phyloP scores from a whole-genome alignment of 2,329 filamentous ascomycete species.

The Pseudocercospora macadamiae region DNA sequence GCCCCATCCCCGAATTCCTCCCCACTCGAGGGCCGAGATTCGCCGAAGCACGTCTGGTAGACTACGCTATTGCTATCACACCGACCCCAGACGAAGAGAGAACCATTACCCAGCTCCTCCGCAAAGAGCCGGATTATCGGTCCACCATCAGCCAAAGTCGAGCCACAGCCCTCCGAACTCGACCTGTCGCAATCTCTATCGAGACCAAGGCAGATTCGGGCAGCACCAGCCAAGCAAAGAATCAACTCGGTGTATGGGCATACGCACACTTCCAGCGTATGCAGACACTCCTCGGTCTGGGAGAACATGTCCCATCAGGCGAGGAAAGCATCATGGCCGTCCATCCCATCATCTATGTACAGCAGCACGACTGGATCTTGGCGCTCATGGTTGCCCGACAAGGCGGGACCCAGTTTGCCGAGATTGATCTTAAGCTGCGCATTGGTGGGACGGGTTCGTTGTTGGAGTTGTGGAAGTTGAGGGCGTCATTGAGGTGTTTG shows the following conservation, averaged over 20 bases:
- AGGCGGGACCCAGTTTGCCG: neutral
- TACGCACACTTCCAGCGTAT: neutral
- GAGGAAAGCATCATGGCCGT: neutral
- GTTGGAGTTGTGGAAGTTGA: neutral
- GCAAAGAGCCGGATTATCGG: neutral
- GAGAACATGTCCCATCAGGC: neutral
- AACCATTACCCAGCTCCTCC: neutral
- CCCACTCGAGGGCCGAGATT: neutral
- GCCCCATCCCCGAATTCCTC: neutral
- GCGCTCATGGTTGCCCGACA: neutral
- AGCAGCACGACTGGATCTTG: neutral
- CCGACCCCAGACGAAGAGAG: neutral
- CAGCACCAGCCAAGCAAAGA: neutral
- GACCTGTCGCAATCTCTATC: neutral
- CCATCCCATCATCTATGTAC: neutral
- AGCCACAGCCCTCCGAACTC: neutral
- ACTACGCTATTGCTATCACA: neutral
- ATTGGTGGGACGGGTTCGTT: neutral
- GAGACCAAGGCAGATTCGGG: constrained; percentile 1
- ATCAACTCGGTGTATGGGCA: neutral
- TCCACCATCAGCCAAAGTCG: neutral
- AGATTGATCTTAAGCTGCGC: neutral
- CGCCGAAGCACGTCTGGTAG: neutral
- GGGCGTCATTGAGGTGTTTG: neutral
- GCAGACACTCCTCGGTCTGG: neutral